phyloP scores from a whole-genome alignment of 305 asterid genomes.

The Fraxinus sp. region DNA sequence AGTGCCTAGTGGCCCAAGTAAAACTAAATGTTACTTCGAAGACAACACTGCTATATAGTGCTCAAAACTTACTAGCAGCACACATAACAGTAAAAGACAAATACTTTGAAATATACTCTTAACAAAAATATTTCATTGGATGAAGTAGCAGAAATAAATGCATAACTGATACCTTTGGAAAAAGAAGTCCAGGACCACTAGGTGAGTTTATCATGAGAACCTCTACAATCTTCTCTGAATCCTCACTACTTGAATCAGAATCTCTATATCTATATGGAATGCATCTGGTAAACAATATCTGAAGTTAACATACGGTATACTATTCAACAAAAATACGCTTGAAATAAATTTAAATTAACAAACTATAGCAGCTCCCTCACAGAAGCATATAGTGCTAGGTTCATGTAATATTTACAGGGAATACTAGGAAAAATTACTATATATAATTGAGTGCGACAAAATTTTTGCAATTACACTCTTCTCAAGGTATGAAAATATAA shows the following conservation, averaged over 20 bases:
- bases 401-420: too few species aligned
- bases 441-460: too few species aligned
- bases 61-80: not conserved
- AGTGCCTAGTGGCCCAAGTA: not conserved
- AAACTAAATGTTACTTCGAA: not conserved
- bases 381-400: too few species aligned
- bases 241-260: slow-evolving; percentile 31
- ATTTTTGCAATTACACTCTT: too few species aligned
- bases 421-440: too few species aligned
- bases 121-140: too few species aligned
- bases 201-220: slow-evolving; percentile 71
- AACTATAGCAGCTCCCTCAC: too few species aligned
- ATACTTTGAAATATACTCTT: not conserved
- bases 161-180: slow-evolving; percentile 55
- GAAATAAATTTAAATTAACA: too few species aligned
- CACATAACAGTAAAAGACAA: not conserved
- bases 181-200: slow-evolving; percentile 71
- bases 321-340: not conserved
- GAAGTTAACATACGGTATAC: not conserved
- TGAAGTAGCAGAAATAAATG: not conserved
- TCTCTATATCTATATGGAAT: slow-evolving; percentile 54
- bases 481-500: too few species aligned
- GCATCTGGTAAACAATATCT: slow-evolving; percentile 42
- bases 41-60: not conserved
- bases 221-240: slow-evolving; percentile 44